phyloP scores from a whole-genome alignment of 2,329 filamentous ascomycete species.

The Fusarium sp. region DNA sequence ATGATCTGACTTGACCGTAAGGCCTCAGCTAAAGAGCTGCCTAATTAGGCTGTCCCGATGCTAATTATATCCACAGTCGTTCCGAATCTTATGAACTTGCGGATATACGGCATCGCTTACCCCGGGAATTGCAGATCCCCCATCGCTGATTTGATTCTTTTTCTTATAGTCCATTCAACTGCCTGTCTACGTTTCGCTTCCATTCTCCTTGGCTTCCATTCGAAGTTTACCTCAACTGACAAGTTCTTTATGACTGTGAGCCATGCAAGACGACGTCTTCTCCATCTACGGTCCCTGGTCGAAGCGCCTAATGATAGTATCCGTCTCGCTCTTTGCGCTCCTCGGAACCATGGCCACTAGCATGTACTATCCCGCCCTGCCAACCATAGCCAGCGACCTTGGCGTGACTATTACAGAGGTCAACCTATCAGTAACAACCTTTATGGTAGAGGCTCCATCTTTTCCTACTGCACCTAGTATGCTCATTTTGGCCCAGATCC shows the following conservation, averaged over 20 bases:
- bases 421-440: not conserved
- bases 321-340: not conserved
- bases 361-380: not conserved
- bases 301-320: not conserved
- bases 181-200: not conserved
- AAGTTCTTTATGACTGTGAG: not conserved
- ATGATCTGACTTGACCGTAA: not conserved
- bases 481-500: not conserved
- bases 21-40: not conserved
- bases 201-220: rapidly evolving
- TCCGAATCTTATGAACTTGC: not conserved
- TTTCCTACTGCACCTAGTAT: not conserved
- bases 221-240: too few species aligned
- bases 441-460: not conserved
- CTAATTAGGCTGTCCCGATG: not conserved
- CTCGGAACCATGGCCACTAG: not conserved
- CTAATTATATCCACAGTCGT: not conserved
- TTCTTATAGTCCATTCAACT: rapidly evolving
- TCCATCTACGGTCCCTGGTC: not conserved
- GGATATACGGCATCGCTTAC: not conserved
- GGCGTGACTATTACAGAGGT: not conserved
- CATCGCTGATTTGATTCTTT: not conserved
- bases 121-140: not conserved
- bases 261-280: not conserved
- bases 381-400: not conserved